These are phyloP conservation scores for Anthoceros angustus DNA, from an alignment of 225 moss, liverwort and hornwort species.

Conservation along the genomic window DNA sequence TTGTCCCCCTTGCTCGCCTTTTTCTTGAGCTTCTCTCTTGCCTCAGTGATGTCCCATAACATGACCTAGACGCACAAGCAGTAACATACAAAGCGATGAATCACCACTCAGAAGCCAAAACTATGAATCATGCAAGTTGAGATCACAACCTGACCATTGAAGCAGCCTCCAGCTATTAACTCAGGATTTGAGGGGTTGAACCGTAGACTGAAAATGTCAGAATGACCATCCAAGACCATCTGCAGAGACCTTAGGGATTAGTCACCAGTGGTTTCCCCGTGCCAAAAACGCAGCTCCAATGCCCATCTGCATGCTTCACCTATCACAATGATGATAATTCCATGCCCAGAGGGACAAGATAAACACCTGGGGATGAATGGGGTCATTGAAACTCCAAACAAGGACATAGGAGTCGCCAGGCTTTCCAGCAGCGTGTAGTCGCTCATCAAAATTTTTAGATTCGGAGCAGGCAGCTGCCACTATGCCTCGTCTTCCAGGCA, in stretches of 20 bases:
- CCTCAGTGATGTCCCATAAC: slow-evolving; percentile 59
- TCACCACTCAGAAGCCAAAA: neutral
- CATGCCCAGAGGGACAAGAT: neutral
- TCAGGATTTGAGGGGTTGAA: slow-evolving; percentile 63
- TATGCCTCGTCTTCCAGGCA: slow-evolving; percentile 64
- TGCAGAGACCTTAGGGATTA: slow-evolving; percentile 9
- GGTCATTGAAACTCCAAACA: slow-evolving; percentile 75
- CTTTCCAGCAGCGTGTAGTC: slow-evolving; percentile 43
- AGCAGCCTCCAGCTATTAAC: slow-evolving; percentile 76
- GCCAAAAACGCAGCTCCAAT: neutral
- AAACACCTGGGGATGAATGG: slow-evolving; percentile 75
- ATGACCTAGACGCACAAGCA: slow-evolving; percentile 42
- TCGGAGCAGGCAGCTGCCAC: slow-evolving; percentile 64
- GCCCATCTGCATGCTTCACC: neutral
- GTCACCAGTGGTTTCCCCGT: no score
- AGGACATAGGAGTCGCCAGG: slow-evolving; percentile 59
- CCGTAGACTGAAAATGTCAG: slow-evolving; percentile 60
- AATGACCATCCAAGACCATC: slow-evolving; percentile 59
- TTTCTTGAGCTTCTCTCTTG: slow-evolving; percentile 51
- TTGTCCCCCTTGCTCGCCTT: slow-evolving; percentile 57
- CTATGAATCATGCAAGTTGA: neutral
- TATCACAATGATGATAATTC: neutral
- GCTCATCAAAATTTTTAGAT: slow-evolving; percentile 66
- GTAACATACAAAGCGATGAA: neutral
- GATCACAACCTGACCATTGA: slow-evolving; percentile 53